phyloP scores from a whole-genome alignment of 768 basidiomycete genomes.

The Myochromella boudieri region DNA sequence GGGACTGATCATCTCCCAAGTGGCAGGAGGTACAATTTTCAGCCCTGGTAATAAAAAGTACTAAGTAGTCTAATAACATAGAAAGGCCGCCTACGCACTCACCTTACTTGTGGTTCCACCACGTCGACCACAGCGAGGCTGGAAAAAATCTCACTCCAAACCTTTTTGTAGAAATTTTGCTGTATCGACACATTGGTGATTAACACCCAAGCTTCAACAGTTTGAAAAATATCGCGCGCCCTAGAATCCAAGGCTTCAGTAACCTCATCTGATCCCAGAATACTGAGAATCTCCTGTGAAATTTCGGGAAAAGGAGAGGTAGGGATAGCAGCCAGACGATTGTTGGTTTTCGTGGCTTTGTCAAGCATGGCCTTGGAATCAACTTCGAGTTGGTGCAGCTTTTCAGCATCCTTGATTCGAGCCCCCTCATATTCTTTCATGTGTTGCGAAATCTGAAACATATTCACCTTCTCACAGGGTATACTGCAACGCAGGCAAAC shows the following conservation, averaged over 20 bases:
- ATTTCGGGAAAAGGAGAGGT: not conserved
- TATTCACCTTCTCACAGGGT: not conserved
- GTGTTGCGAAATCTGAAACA: not conserved
- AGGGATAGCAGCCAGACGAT: not conserved
- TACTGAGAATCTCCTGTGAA: not conserved
- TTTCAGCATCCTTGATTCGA: slow-evolving; percentile 1
- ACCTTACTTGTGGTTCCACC: not conserved
- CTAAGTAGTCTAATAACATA: not conserved
- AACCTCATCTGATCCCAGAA: slow-evolving; percentile 7
- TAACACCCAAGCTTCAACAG: too few species aligned
- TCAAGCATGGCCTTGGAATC: not conserved
- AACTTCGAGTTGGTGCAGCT: not conserved
- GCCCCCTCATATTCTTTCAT: slow-evolving; percentile 8
- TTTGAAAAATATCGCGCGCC: too few species aligned
- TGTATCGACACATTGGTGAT: too few species aligned
- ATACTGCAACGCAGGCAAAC: not conserved
- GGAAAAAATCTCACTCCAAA: not conserved
- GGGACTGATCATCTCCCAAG: too few species aligned
- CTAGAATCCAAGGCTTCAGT: too few species aligned
- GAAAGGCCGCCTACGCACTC: not conserved
- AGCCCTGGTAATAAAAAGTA: not conserved
- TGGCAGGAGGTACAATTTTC: too few species aligned
- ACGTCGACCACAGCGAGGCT: slow-evolving; percentile 4
- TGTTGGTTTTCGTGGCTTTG: not conserved
- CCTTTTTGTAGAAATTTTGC: not conserved